Evolutionary conservation across 495 filamentous ascomycete genomes (phyloP), one percentile per base, ranked within the genome.

Genomic region (Penicillium nucicola): DNA sequence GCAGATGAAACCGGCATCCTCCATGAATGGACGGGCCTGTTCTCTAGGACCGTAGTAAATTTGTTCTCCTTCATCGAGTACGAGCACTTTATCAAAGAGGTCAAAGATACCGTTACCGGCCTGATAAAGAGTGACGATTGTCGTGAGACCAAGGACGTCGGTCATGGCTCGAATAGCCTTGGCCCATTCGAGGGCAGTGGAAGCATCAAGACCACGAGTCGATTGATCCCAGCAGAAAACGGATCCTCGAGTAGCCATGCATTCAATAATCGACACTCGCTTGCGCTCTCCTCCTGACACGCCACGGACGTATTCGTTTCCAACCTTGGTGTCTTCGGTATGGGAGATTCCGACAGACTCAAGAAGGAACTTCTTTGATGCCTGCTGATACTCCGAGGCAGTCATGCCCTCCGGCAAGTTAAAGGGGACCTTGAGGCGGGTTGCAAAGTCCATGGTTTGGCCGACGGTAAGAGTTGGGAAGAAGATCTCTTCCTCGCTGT

Each of bases 221-320:
- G 69, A 72, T 53, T 87, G 85, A 47, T 86, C 83, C 75, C 81
- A 86, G 56, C 76, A 80, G 17, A 79, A 78, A 3, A 87, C 75
- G 0, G 79, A 80, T 19, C 75, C 77, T 50, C 81, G 79, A 3
- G 81, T 77, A 2, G 83, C 81, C 18, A 87, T 57, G 2, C 79
- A 83, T 58, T 88, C 85, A 1, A 83, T 78, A 62, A 87, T 86
- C 0, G 80, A 84, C 2, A 87, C 82, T 43, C 83, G 82, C 60
- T 88, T 88, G 43, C 90, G 82, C 67, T 95, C 90, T 35, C 89
- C 89, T 33, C 89, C 89, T 4, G 85, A 89, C n/a, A 95, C 82
- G 56, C 89, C 89, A 18, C 89, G 86, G 34, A 91, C 78, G 51
- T 83, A 88, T 5, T 83, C 80, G 52, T 90, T 86, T 10, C 89